phyloP scores from a whole-genome alignment of 2,329 filamentous ascomycete species.

The Cadophora sp. region DNA sequence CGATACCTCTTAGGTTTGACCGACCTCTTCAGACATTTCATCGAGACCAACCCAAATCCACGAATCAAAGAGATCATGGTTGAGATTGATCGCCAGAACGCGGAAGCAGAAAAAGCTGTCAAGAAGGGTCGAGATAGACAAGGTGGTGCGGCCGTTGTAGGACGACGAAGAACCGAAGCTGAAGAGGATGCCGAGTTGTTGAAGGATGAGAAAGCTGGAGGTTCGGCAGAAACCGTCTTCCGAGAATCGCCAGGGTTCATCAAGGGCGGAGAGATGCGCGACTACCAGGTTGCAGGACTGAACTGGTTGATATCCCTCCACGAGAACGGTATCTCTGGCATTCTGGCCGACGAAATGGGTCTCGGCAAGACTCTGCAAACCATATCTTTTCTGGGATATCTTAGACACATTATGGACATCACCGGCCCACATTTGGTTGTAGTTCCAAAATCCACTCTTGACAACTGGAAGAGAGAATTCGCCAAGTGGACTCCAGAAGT shows the following conservation, averaged over 20 bases:
- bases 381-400: slow-evolving; percentile 93
- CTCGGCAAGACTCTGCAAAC: slow-evolving; percentile 97
- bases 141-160: slow-evolving; percentile 80
- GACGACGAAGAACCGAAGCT: slow-evolving; percentile 89
- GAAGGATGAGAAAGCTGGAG: slow-evolving; percentile 88
- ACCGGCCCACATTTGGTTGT: slow-evolving; percentile 89
- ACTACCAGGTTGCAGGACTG: slow-evolving; percentile 93
- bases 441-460: slow-evolving; percentile 95
- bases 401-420: slow-evolving; percentile 89
- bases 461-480: slow-evolving; percentile 99
- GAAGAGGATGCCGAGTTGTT: slow-evolving; percentile 93
- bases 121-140: slow-evolving; percentile 81
- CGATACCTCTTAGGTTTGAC: slow-evolving; percentile 94
- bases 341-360: slow-evolving; percentile 98
- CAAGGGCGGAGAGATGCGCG: slow-evolving; percentile 84
- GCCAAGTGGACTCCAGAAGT: slow-evolving; percentile 93
- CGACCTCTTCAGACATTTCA: slow-evolving; percentile 98
- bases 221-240: slow-evolving; percentile 87
- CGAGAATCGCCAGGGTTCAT: slow-evolving; percentile 93
- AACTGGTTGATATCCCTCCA: slow-evolving; percentile 99
- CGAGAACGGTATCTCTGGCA: slow-evolving; percentile 98
- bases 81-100: slow-evolving; percentile 94
- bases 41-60: slow-evolving; percentile 95
- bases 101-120: slow-evolving; percentile 66
- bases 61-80: slow-evolving; percentile 92